phyloP scores from a whole-genome alignment of 768 basidiomycete genomes.

The Kwoniella sp. region DNA sequence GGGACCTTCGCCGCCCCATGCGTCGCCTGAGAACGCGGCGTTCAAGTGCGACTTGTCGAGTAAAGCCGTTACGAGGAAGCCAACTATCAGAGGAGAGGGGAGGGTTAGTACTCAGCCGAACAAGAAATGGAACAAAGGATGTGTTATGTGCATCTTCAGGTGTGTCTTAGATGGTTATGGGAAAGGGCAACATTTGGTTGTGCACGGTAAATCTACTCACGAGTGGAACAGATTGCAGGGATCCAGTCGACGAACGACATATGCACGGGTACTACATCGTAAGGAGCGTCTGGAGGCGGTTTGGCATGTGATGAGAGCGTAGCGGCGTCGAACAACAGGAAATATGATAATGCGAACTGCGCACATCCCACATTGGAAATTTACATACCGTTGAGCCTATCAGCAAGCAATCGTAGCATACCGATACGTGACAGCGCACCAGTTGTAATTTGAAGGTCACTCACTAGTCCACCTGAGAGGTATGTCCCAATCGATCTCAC shows the following conservation, averaged over 20 bases:
- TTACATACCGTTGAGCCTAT: background rate
- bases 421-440: background rate
- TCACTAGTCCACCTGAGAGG: conserved; percentile 83
- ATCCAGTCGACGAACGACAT: conserved; percentile 96
- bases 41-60: conserved; percentile 88
- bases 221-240: conserved; percentile 87
- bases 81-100: conserved; percentile 58
- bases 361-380: background rate
- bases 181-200: too few relatives aligned
- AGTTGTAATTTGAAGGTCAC: conserved; percentile 55
- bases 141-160: background rate
- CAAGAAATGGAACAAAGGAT: conserved; percentile 18
- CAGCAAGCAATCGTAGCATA: background rate
- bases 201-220: too few relatives aligned
- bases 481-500: conserved; percentile 84
- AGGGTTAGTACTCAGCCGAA: background rate
- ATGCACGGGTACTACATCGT: conserved; percentile 72
- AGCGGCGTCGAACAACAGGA: conserved; percentile 91
- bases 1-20: conserved; percentile 63
- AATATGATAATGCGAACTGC: conserved; percentile 91
- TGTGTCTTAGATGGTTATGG: too few relatives aligned
- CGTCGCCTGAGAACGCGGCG: conserved; percentile 63
- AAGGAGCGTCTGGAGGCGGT: conserved; percentile 70
- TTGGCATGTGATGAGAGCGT: conserved; percentile 85
- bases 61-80: conserved; percentile 87